phyloP scores from a whole-genome alignment of 257 asterid species.

The Solanum rostratum region DNA sequence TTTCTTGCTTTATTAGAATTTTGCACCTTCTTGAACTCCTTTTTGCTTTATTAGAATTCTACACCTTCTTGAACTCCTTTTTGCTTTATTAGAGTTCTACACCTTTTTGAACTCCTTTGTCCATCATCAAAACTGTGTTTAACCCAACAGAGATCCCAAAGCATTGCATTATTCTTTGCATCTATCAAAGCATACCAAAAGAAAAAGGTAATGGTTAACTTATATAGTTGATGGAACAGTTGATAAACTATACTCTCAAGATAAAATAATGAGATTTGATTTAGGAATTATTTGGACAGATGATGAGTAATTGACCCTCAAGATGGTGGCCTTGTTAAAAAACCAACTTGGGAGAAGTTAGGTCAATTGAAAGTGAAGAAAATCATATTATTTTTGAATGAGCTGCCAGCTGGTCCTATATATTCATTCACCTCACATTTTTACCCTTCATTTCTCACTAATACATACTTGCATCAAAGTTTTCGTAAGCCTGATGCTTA shows the following conservation, averaged over 20 bases:
- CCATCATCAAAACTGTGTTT: no score
- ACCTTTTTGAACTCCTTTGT: no score
- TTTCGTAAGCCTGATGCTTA: neutral
- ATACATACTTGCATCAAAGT: neutral
- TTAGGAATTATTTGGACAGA: neutral
- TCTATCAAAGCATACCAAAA: neutral
- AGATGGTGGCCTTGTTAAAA: neutral
- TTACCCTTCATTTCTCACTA: neutral
- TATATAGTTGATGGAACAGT: neutral
- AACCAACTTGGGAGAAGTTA: neutral
- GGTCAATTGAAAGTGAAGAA: neutral
- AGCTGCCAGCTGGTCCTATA: no score
- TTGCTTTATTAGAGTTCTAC: no score
- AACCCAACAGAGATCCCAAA: no score
- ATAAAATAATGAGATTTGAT: neutral
- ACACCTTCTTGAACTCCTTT: no score
- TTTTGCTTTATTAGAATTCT: no score
- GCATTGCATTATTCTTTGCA: no score
- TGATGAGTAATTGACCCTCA: conserved; percentile 6
- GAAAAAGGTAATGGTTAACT: neutral
- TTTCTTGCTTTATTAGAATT: no score
- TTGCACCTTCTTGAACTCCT: no score
- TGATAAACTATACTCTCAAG: neutral
- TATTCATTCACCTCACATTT: neutral
- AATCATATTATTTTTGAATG: neutral